phyloP scores from a whole-genome alignment of 192 early-diverging fungal species.

The Haplosporangium gracile region DNA sequence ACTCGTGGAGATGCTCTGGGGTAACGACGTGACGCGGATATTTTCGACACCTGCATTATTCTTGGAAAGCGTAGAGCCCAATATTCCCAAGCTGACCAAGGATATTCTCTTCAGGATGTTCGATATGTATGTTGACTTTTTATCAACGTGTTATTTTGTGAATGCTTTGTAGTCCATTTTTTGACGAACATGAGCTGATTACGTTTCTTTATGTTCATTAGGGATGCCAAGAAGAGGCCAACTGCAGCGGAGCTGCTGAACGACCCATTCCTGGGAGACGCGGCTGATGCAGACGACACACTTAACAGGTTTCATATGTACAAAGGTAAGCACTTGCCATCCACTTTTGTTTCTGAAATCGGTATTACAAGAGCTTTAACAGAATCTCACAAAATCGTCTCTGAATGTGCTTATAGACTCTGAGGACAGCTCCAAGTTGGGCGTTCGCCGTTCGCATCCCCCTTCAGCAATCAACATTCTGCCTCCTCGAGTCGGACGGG shows the following conservation, averaged over 20 bases:
- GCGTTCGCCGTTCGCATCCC: constrained; percentile 20
- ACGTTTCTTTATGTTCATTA: background rate
- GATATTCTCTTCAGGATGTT: constrained; percentile 72
- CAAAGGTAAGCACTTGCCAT: constrained; percentile 35
- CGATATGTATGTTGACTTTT: constrained; percentile 35
- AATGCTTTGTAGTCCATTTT: background rate
- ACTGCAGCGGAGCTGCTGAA: constrained; percentile 82
- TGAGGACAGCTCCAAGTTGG: constrained; percentile 33
- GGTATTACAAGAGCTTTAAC: background rate
- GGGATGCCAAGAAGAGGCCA: constrained; percentile 78
- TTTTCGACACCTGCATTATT: constrained; percentile 68
- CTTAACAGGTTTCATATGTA: constrained; percentile 59
- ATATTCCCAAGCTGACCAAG: constrained; percentile 65
- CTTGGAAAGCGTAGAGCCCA: constrained; percentile 58
- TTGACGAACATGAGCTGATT: background rate
- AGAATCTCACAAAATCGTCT: background rate
- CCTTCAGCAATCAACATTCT: constrained; percentile 37
- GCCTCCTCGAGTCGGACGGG: constrained; percentile 29
- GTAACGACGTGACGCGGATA: constrained; percentile 65
- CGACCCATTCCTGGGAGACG: constrained; percentile 76
- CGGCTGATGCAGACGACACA: constrained; percentile 25
- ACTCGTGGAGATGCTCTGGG: constrained; percentile 79
- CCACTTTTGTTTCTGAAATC: constrained; percentile 38
- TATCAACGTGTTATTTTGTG: background rate
- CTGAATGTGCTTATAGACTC: constrained; percentile 4